These are phyloP conservation scores for Fusarium humuli DNA, from an alignment of 2,329 filamentous ascomycete species.

Conservation along the genomic window DNA sequence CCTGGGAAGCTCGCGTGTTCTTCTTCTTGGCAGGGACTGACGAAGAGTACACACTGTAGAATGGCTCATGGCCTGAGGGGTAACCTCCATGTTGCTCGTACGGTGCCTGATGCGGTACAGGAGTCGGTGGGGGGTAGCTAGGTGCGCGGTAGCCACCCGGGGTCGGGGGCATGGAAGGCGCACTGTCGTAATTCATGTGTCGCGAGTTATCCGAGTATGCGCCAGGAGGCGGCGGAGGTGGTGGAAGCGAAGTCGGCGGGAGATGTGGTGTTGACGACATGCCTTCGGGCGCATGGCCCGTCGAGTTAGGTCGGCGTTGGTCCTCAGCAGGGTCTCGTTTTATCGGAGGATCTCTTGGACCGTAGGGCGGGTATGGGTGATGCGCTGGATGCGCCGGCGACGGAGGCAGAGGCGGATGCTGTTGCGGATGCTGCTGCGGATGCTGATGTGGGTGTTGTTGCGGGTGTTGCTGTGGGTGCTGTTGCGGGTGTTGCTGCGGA, in stretches of 20 bases:
- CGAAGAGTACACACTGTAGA: slow-evolving; percentile 58
- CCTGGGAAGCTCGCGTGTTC: slow-evolving; percentile 74
- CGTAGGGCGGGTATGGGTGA: slow-evolving; percentile 58
- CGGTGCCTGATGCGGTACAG: slow-evolving; percentile 53
- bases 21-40: slow-evolving; percentile 65
- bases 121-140: slow-evolving; percentile 57
- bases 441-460: slow-evolving; percentile 49
- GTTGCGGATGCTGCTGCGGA: slow-evolving; percentile 27
- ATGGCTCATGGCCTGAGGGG: slow-evolving; percentile 51
- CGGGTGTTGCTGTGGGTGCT: slow-evolving; percentile 40
- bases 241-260: slow-evolving; percentile 48
- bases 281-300: slow-evolving; percentile 57
- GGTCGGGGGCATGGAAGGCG: slow-evolving; percentile 58
- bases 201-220: slow-evolving; percentile 61
- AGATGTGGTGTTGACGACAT: slow-evolving; percentile 50
- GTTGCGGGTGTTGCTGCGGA: slow-evolving; percentile 49
- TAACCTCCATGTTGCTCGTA: slow-evolving; percentile 54
- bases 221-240: slow-evolving; percentile 47
- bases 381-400: slow-evolving; percentile 56
- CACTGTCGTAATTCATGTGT: slow-evolving; percentile 66
- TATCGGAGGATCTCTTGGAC: slow-evolving; percentile 63
- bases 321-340: slow-evolving; percentile 68
- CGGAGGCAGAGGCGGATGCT: slow-evolving; percentile 50
- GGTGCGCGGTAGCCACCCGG: slow-evolving; percentile 57
- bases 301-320: slow-evolving; percentile 65